Base-by-base conservation (phyloP, 306 rosid species). In the Medicago ruthenica region DNA sequence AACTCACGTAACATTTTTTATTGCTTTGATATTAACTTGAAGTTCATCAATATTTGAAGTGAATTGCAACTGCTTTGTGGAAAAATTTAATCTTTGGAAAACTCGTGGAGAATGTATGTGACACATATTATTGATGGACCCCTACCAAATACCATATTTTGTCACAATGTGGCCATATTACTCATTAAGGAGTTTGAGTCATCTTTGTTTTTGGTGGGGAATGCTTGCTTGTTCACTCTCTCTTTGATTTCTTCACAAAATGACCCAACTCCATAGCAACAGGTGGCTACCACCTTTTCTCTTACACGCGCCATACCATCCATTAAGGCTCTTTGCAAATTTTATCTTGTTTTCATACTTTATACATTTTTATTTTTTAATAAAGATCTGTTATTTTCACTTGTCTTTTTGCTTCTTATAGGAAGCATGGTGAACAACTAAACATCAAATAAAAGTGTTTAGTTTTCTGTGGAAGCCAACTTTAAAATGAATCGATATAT, bases 191-290 rank as follows among this genome's bases (percentile, higher is more conserved):
- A 14, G 18, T 48, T 76, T 51, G 54, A 75, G 74, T 83, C 71
- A 82, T 63, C 67, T 53, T 42, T 45, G 40, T 48, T 76, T 76
- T 62, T 86, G 75, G 62, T 67, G 40, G 73, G 74, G 58, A 37
- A 80, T 68, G 81, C 79, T n/a, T n/a, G n/a, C n/a, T 53, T 53
- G 14, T 41, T 66, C 70, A 11, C 42, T 6, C 2, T 39, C 50
- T 79, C 76, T 53, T 37, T 80, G 31, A 5, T 78, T 82, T 39
- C 64, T 11, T 83, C 39, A 51, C 6, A 61, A 78, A 16, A 71
- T 79, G 3, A 75, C 22, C 59, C 74, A 68, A 79, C 59, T 66
- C 60, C 81, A 55, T 77, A 44, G 58, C 27, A 31, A 58, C 71
- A 47, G 18, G 51, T 79, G 68, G n/a, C 67, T 73, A 31, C 45